Conservation (phyloP, 192 early-diverging fungal species). For the Coemansia sp. region DNA sequence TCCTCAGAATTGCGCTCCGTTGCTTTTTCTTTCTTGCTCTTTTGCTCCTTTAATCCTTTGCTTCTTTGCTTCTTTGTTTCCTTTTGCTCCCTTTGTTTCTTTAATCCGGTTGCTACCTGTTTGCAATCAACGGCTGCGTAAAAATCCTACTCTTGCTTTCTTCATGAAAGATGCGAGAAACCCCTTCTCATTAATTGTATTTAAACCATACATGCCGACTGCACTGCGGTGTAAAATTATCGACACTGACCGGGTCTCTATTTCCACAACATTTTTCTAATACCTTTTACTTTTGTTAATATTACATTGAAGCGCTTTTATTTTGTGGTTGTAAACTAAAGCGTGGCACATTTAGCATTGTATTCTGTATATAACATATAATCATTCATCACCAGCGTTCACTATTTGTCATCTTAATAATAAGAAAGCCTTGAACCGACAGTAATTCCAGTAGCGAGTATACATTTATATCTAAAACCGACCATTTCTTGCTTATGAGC, state of each 20-base stretch:
- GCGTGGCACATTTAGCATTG: too few relatives aligned
- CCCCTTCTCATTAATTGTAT: background rate
- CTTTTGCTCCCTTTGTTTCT: background rate
- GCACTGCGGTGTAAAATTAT: background rate
- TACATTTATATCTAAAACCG: background rate
- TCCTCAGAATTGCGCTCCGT: too few relatives aligned
- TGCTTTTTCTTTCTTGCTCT: too few relatives aligned
- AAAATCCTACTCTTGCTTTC: background rate
- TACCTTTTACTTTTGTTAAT: background rate
- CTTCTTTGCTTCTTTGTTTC: background rate
- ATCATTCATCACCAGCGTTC: too few relatives aligned
- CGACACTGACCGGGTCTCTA: background rate
- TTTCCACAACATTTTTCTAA: background rate
- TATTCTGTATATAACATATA: too few relatives aligned
- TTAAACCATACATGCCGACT: background rate
- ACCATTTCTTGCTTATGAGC: background rate
- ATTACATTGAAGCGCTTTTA: background rate
- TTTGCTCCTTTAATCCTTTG: too few relatives aligned
- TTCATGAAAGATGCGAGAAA: background rate
- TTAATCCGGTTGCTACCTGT: background rate
- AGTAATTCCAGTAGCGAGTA: too few relatives aligned
- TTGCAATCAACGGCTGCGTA: slow-evolving; percentile 2
- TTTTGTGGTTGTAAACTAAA: too few relatives aligned
- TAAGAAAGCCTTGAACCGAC: too few relatives aligned
- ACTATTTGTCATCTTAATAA: too few relatives aligned